These are phyloP conservation scores for Globisporangium canariense DNA, from an alignment of 352 stramenopile species.

Conservation along the genomic window DNA sequence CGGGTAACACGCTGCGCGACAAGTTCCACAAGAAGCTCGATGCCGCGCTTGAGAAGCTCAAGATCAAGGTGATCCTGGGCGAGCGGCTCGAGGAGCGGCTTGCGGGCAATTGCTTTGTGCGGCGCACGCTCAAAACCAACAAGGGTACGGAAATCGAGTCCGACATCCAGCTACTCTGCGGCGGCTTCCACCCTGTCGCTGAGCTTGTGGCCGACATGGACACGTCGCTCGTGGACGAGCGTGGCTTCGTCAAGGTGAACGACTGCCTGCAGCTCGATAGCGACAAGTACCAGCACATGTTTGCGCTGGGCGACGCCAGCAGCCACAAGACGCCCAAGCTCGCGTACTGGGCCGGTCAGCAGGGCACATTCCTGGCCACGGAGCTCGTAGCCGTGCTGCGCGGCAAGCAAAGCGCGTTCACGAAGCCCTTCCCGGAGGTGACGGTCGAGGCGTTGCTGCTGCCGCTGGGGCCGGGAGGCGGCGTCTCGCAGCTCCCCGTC, in stretches of 20 bases:
- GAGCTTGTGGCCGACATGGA: constrained; percentile 36
- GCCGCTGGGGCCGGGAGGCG: constrained; percentile 27
- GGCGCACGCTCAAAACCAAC: constrained; percentile 33
- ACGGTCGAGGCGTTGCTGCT: constrained; percentile 32
- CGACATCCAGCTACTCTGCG: constrained; percentile 54
- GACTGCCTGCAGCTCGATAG: constrained; percentile 42
- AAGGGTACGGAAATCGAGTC: constrained; percentile 44
- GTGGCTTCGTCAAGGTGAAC: constrained; percentile 48
- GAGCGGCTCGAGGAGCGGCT: constrained; percentile 47
- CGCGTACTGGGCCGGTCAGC: constrained; percentile 33
- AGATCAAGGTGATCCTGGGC: constrained; percentile 49
- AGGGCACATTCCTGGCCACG: constrained; percentile 39
- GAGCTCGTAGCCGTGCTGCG: constrained; percentile 29
- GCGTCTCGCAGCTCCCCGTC: constrained; percentile 42
- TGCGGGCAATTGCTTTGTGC: constrained; percentile 26
- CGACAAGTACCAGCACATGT: constrained; percentile 43
- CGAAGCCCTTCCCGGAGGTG: constrained; percentile 29
- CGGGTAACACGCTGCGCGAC: constrained; percentile 31
- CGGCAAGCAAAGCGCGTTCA: constrained; percentile 19
- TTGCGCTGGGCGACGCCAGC: constrained; percentile 52
- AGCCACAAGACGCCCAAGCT: constrained; percentile 48
- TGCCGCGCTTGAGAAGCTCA: constrained; percentile 29
- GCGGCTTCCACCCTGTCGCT: constrained; percentile 23
- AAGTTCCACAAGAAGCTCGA: constrained; percentile 44
- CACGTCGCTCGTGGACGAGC: constrained; percentile 31